A percentile compares a stretch with the other conserved stretches of the same genome.
Evolutionary conservation across 257 asterid genomes (phyloP).

Genomic region (Primulina eburnea): DNA sequence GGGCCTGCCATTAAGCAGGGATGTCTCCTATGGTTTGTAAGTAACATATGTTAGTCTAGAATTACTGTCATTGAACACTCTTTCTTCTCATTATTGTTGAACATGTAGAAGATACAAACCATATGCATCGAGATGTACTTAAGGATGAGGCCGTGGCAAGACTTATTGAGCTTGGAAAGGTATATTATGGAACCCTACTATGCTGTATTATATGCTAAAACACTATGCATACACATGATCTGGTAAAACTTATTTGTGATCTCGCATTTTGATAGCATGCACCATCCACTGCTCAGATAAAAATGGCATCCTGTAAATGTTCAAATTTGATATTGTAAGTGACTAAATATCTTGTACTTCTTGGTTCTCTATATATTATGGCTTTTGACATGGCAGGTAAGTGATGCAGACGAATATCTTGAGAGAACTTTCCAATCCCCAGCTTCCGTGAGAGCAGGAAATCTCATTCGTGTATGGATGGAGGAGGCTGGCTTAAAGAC

Average conservation of each 20-base stretch:
- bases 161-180: background rate
- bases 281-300: no score
- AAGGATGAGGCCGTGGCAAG: background rate
- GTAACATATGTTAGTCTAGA: conserved; percentile 5
- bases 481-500: conserved; percentile 29
- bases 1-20: background rate
- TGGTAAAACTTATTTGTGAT: background rate
- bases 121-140: background rate
- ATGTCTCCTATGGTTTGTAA: background rate
- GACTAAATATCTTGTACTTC: background rate
- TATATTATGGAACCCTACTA: background rate
- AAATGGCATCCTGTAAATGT: no score
- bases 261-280: background rate
- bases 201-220: background rate
- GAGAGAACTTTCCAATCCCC: background rate
- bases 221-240: background rate
- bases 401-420: background rate
- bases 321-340: background rate
- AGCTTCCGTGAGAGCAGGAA: background rate
- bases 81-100: conserved; percentile 31
- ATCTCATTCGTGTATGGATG: background rate
- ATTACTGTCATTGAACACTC: background rate
- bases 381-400: background rate
- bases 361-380: background rate
- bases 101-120: background rate